These are phyloP conservation scores for Phytophthora tentaculata DNA, from an alignment of 352 stramenopile genomes.

Conservation along the genomic window DNA sequence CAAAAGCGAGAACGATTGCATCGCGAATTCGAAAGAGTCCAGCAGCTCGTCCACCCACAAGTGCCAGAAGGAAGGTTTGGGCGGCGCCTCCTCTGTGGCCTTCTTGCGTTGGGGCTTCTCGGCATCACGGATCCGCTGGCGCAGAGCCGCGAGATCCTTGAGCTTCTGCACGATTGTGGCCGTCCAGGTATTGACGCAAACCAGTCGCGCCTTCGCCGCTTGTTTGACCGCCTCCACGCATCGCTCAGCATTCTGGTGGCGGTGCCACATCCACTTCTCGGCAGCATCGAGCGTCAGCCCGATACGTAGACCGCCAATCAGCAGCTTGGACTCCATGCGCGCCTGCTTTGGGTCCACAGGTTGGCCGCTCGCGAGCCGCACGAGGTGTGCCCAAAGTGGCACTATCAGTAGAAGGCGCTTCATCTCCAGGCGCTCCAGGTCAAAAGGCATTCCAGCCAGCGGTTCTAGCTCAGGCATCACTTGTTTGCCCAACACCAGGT, in stretches of 20 bases:
- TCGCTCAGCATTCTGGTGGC: constrained; percentile 66
- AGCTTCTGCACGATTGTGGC: constrained; percentile 65
- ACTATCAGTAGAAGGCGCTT: constrained; percentile 58
- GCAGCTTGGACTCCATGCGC: constrained; percentile 53
- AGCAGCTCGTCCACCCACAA: constrained; percentile 65
- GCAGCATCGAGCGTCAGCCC: constrained; percentile 63
- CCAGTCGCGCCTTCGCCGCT: constrained; percentile 55
- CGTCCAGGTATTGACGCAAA: constrained; percentile 67
- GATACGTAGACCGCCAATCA: constrained; percentile 62
- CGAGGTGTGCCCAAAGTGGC: constrained; percentile 52
- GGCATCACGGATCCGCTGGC: constrained; percentile 35
- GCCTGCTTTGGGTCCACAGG: constrained; percentile 11
- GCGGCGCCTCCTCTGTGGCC: constrained; percentile 9
- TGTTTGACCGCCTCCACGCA: constrained; percentile 61
- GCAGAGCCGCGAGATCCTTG: constrained; percentile 51
- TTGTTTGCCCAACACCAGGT: constrained; percentile 52
- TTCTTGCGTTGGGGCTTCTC: constrained; percentile 34
- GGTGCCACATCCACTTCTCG: constrained; percentile 81
- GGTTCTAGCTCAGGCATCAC: constrained; percentile 64
- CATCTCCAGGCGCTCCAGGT: constrained; percentile 69
- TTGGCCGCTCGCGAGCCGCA: constrained; percentile 22
- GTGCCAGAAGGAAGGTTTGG: constrained; percentile 64
- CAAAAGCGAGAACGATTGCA: constrained; percentile 56
- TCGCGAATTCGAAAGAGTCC: constrained; percentile 70
- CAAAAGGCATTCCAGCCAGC: constrained; percentile 62